A percentile compares a stretch with the other conserved stretches of the same genome.
These are phyloP conservation scores for Naganishia vishniacii DNA, from an alignment of 768 basidiomycete genomes.

Conservation along the genomic window DNA sequence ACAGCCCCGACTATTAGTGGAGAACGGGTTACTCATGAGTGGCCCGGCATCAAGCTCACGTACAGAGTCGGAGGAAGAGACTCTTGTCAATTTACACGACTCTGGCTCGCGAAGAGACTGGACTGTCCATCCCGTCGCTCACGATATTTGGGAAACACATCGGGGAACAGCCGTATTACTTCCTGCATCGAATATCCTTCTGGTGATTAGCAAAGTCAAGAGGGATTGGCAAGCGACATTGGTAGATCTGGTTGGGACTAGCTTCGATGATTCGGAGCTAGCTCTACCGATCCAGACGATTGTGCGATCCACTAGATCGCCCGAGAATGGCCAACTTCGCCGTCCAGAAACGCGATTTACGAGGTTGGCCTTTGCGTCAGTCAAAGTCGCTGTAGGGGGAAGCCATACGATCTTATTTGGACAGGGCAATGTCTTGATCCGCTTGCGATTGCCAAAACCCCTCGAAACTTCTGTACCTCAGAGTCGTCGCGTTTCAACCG, in stretches of 20 bases:
- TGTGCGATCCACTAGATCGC: neutral
- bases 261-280: neutral
- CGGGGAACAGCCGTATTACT: slow-evolving; percentile 11
- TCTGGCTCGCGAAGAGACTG: neutral
- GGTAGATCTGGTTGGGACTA: neutral
- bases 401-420: neutral
- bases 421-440: slow-evolving; percentile 8
- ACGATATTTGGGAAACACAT: neutral
- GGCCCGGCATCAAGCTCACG: neutral
- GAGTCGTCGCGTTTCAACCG: slow-evolving; percentile 1
- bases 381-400: neutral
- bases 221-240: slow-evolving; percentile 5
- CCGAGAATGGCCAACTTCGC: neutral
- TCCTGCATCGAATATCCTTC: neutral
- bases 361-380: slow-evolving; percentile 5
- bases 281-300: neutral
- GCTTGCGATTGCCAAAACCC: neutral
- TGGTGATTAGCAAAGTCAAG: neutral
- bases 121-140: neutral
- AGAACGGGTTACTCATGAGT: neutral
- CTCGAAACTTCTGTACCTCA: neutral
- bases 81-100: neutral
- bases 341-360: neutral
- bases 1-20: neutral
- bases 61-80: slow-evolving; percentile 17